Base-by-base conservation (phyloP, 768 basidiomycete species). In the Lactarius tabidus region DNA sequence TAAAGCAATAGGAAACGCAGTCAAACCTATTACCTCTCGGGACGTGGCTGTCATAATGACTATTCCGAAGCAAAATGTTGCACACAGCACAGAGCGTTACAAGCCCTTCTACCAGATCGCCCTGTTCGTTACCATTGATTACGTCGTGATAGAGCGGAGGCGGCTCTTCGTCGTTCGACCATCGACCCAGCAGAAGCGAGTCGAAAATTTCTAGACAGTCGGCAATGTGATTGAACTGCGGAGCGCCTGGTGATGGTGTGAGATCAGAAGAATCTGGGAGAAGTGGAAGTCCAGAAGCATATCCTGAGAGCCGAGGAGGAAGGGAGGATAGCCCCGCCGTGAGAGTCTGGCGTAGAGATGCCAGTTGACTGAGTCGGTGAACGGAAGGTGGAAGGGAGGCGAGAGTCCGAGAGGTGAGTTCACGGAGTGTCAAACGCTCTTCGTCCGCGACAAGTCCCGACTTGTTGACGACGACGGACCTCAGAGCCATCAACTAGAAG, bases 201-300 rank as follows among this genome's bases (percentile, higher is more conserved):
- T 91, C 90, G 10, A 91, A 70, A 1, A 91, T 75, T 23, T 78
- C 78, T 38, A 91, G 77, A 66, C 85, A 83, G 35, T 83, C 79
- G 66, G 84, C 80, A 3, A 86, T 75, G 70, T 81, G 82, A 20
- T 78, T 74, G 39, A 85, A 71, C 23, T 80, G 79, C 31, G 75
- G 79, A 31, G 67, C 66, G 39, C 75, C 71, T 18, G 60, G 56
- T 53, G 59, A 57, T 7, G 67, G 69, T 7, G 63, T 35, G 29
- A 66, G 36, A 5, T 60, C 63, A 18, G 71, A 59, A 0, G 70
- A 14, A 2, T 65, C 64, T 12, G 80, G 78, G n/a, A 79, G 65
- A 20, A 83, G 67, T 1, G 77, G 68, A 9, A 83, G 71, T 3
- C 81, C 80, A 26, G 79, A 76, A 33, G 70, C 67, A 61, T 80